These are phyloP conservation scores for Yarrowia hollandica DNA, from an alignment of 805 yeast species.

Conservation along the genomic window DNA sequence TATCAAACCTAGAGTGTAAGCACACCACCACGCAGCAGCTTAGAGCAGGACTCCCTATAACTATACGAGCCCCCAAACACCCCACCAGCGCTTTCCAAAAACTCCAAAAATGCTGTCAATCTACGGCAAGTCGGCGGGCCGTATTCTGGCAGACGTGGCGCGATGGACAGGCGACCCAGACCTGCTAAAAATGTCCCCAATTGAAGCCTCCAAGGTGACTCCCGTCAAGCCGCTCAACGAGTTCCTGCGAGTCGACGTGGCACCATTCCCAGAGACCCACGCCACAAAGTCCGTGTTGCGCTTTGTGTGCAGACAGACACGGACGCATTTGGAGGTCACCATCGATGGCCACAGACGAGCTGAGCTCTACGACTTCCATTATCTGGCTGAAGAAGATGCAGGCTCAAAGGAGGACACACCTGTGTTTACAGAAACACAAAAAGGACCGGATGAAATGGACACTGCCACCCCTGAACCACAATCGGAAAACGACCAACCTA, in stretches of 20 bases:
- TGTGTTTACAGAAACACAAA: not conserved
- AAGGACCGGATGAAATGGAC: slow-evolving; percentile 8
- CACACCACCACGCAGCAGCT: not conserved
- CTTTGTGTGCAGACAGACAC: slow-evolving; percentile 32
- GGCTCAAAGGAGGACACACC: slow-evolving; percentile 9
- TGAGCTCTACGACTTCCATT: slow-evolving; percentile 14
- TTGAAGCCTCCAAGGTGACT: slow-evolving; percentile 30
- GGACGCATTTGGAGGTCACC: slow-evolving; percentile 35
- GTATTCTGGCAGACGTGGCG: slow-evolving; percentile 40
- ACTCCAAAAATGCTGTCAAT: not conserved
- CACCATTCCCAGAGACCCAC: slow-evolving; percentile 31
- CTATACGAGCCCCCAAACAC: not conserved
- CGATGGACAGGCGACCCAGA: slow-evolving; percentile 33
- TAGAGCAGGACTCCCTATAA: not conserved
- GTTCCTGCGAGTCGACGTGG: slow-evolving; percentile 30
- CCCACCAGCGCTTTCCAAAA: too few species aligned
- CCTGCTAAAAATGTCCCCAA: slow-evolving; percentile 31
- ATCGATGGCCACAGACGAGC: slow-evolving; percentile 14
- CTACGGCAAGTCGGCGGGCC: slow-evolving; percentile 33
- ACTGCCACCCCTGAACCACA: slow-evolving; percentile 3
- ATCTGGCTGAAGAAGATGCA: not conserved
- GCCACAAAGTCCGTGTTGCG: slow-evolving; percentile 21
- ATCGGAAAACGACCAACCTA: not conserved
- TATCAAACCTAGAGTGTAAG: not conserved
- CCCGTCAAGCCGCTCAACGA: slow-evolving; percentile 31